Evolutionary conservation across 257 asterid species (phyloP).

Genomic region (Salvia hispanica): DNA sequence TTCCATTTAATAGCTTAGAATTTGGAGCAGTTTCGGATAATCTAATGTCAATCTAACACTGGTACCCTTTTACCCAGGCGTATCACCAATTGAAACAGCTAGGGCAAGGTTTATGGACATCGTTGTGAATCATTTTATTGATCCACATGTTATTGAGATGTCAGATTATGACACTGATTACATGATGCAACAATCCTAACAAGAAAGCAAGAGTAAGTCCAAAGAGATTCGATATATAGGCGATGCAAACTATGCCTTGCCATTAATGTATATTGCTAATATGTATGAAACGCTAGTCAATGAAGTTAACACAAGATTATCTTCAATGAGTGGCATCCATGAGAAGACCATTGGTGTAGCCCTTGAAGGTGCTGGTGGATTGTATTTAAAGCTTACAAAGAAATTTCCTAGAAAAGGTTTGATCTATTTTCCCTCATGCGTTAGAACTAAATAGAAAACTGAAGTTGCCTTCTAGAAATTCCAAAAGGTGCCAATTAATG

Average conservation of each 20-base stretch:
- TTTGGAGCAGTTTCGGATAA: constrained; percentile 21
- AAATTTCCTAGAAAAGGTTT: constrained; percentile 92
- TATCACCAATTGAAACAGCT: constrained; percentile 89
- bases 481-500: constrained; percentile 14
- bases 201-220: constrained; percentile 70
- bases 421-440: constrained; percentile 11
- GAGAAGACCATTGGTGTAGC: constrained; percentile 95
- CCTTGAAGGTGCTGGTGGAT: constrained; percentile 99
- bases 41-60: constrained; percentile 38
- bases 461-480: constrained; percentile 18
- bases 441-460: constrained; percentile 5
- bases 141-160: constrained; percentile 62
- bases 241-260: constrained; percentile 85
- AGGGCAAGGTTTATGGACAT: constrained; percentile 87
- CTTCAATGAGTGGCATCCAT: constrained; percentile 73
- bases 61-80: constrained; percentile 54
- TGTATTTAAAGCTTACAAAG: constrained; percentile 89
- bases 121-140: constrained; percentile 74
- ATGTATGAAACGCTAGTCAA: constrained; percentile 85
- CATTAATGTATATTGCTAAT: constrained; percentile 94
- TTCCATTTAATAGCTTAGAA: neutral
- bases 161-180: constrained; percentile 71
- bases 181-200: constrained; percentile 59
- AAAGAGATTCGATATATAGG: constrained; percentile 79
- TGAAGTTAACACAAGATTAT: constrained; percentile 79